Base-by-base conservation (phyloP, 2,329 filamentous ascomycete genomes). In the Colletotrichum coccodes region DNA sequence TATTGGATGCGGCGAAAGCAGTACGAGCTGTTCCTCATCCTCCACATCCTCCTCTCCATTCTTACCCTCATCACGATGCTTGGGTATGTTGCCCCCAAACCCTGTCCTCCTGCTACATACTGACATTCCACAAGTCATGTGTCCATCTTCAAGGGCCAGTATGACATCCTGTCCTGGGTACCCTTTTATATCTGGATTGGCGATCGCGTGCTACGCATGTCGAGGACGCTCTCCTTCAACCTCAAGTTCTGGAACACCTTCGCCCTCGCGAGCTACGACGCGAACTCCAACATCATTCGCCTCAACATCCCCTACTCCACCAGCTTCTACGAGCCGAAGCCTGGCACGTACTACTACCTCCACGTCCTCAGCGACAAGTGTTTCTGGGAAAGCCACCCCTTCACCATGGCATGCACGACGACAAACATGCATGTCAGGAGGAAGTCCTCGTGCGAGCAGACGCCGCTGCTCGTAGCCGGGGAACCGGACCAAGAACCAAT, bases 11-110 rank as follows among this genome's bases (percentile, higher is more conserved):
- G 87, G 0, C 81, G 84, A 7, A 81, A 81, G 11, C 80, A 82
- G n/a, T 91, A 89, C 69, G 86, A 89, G 69, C 28, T 80, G 0
- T 87, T 87, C 66, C 75, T 87, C 6, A 68, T 84, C 14, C 50
- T 85, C 0, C 85, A 90, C 65, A 87, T 89, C 7, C 75, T 80
- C 3, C 76, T 90, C 18, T 84, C 88, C 0, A 74, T 88, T 9
- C 74, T 87, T 0, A 75, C 87, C 0, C 73, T 90, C 1, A 74
- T 84, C 36, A 82, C 83, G 0, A 85, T 89, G 81, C 85, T 85
- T 42, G 83, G 83, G 83, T 86, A 78, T 71, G 86, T 42, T 79
- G 30, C 76, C 76, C 7, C 77, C 5, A 18, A 5, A 18, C 26
- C 18, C 12, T 11, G 23, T 16, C 3, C 8, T 9, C 9, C 61